A percentile compares a stretch with the other conserved stretches of the same genome.
These are phyloP conservation scores for Isatis tinctoria DNA, from an alignment of 345 rosid species.

Conservation along the genomic window DNA sequence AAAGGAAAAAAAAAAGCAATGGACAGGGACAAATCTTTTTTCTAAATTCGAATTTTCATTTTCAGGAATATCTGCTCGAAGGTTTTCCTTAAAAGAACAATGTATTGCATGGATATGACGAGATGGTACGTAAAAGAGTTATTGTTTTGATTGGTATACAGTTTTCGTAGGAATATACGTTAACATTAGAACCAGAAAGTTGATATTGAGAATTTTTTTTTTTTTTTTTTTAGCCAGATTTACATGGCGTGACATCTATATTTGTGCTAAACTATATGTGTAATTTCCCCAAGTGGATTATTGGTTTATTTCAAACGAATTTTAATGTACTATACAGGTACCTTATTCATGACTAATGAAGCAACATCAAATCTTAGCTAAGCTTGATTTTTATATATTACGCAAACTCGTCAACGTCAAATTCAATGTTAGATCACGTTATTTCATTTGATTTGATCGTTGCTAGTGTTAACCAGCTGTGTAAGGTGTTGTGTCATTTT, in stretches of 20 bases:
- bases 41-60: not conserved
- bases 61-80: not conserved
- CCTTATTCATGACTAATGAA: not conserved
- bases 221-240: not conserved
- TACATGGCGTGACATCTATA: not conserved
- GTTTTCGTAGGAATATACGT: not conserved
- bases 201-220: not conserved
- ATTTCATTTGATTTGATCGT: slow-evolving; percentile 51
- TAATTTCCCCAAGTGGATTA: not conserved
- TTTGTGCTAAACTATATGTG: not conserved
- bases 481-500: slow-evolving; percentile 38
- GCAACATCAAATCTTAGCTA: slow-evolving; percentile 6
- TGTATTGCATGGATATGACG: not conserved
- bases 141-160: not conserved
- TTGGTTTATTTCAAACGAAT: not conserved
- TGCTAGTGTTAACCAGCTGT: slow-evolving; percentile 78
- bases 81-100: not conserved
- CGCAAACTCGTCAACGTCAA: slow-evolving; percentile 17
- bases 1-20: too few species aligned
- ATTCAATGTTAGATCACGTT: slow-evolving; percentile 33
- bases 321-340: not conserved
- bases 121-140: not conserved
- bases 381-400: not conserved
- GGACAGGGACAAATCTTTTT: not conserved
- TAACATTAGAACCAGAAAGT: not conserved